Evolutionary conservation across 305 asterid genomes (phyloP).

Genomic region (Lippia alba): DNA sequence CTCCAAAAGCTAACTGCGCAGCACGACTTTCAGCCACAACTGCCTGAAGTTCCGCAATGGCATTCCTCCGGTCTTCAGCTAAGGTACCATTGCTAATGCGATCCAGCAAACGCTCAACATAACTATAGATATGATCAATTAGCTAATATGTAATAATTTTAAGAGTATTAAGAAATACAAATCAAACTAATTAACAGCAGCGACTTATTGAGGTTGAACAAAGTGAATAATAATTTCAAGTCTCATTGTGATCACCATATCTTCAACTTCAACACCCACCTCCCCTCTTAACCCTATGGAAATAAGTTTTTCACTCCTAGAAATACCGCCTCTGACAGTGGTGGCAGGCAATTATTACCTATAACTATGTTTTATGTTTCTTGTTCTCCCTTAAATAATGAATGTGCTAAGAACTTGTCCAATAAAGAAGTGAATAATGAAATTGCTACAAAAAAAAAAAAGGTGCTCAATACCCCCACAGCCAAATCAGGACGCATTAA

Average conservation of each 20-base stretch:
- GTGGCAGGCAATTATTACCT: neutral
- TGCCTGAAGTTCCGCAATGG: slow-evolving; percentile 85
- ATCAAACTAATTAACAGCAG: slow-evolving; percentile 23
- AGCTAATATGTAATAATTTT: slow-evolving; percentile 11
- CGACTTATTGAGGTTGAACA: slow-evolving; percentile 13
- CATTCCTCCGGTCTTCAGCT: slow-evolving; percentile 91
- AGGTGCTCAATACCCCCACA: neutral
- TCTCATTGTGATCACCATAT: slow-evolving; percentile 4
- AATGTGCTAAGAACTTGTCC: neutral
- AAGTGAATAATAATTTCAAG: slow-evolving; percentile 14
- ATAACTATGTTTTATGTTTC: neutral
- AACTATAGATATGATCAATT: slow-evolving; percentile 51
- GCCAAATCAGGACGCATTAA: neutral
- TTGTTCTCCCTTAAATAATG: neutral
- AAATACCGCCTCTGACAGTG: neutral
- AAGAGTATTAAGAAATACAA: slow-evolving; percentile 21
- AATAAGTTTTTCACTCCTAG: neutral
- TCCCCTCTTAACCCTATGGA: neutral
- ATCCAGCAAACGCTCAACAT: slow-evolving; percentile 93
- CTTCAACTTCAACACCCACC: neutral
- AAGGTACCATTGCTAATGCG: slow-evolving; percentile 87
- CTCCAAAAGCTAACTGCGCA: slow-evolving; percentile 93
- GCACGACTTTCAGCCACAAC: slow-evolving; percentile 82
- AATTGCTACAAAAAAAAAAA: neutral
- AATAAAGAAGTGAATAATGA: neutral